Conservation (phyloP, 225 moss, liverwort and hornwort genomes). For the Anthoceros angustus region DNA sequence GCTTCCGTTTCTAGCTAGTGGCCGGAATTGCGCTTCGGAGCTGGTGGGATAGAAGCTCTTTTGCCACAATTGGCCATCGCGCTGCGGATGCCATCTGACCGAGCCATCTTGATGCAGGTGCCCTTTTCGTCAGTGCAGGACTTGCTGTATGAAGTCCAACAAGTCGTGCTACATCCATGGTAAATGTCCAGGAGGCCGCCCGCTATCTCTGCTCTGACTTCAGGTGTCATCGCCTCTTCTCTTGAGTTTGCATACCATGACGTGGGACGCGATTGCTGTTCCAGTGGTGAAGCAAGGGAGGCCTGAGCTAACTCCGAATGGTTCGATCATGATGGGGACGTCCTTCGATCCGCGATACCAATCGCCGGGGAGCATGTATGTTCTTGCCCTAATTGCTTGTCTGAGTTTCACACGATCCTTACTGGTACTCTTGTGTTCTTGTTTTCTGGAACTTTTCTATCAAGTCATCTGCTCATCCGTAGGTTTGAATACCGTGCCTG, state of each 20-base stretch:
- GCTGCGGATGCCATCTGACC: background rate
- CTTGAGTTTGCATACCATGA: background rate
- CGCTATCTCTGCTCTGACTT: background rate
- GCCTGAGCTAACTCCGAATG: background rate
- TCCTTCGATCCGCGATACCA: background rate
- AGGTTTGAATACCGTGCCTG: background rate
- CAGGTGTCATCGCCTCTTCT: slow-evolving; percentile 7
- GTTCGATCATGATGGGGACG: background rate
- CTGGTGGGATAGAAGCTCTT: too few species aligned
- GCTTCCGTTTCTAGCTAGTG: too few species aligned
- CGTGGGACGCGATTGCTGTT: background rate
- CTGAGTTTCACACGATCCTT: too few species aligned
- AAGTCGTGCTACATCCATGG: slow-evolving; percentile 85
- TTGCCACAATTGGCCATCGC: too few species aligned
- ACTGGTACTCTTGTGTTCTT: too few species aligned
- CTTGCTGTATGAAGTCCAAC: slow-evolving; percentile 75
- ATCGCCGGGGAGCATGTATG: background rate
- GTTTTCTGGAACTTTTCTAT: too few species aligned
- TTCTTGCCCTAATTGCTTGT: background rate
- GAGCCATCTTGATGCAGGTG: slow-evolving; percentile 37
- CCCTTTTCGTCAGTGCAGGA: slow-evolving; percentile 84
- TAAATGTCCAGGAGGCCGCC: slow-evolving; percentile 17
- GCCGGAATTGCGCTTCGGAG: too few species aligned
- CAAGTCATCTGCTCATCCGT: background rate
- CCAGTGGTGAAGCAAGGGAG: background rate